phyloP scores from a whole-genome alignment of 352 stramenopile genomes.

The Thraustotheca clavata region DNA sequence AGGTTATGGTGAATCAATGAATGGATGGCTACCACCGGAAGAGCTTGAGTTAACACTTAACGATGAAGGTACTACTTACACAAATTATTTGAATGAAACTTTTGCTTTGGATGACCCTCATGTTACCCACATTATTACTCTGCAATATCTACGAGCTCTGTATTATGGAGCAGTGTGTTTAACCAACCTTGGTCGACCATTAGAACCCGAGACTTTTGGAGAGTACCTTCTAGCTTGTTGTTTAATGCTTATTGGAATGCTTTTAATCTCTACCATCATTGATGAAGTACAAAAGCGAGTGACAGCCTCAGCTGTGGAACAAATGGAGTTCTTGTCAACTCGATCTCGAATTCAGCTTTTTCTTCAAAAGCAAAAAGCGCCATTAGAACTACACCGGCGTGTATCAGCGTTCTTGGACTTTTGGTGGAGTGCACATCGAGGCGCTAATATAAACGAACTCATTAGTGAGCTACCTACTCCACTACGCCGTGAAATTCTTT shows the following conservation, averaged over 20 bases:
- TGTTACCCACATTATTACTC: not conserved
- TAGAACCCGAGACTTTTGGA: constrained; percentile 41
- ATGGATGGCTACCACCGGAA: constrained; percentile 16
- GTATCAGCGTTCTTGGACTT: constrained; percentile 64
- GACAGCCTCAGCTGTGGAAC: constrained; percentile 57
- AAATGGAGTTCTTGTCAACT: constrained; percentile 61
- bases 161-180: constrained; percentile 18
- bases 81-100: not conserved
- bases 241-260: constrained; percentile 67
- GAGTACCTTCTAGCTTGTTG: constrained; percentile 44
- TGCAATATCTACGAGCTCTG: not conserved
- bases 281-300: constrained; percentile 74
- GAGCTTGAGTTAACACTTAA: not conserved
- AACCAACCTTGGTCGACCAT: constrained; percentile 20
- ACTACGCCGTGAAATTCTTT: constrained; percentile 53
- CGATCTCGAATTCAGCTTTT: constrained; percentile 58
- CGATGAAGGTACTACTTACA: not conserved
- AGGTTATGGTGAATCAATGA: not conserved
- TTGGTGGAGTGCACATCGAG: constrained; percentile 64
- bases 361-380: constrained; percentile 48
- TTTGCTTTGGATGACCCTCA: constrained; percentile 10
- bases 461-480: constrained; percentile 44
- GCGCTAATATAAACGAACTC: constrained; percentile 46
- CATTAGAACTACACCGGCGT: constrained; percentile 44
- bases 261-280: constrained; percentile 61